Conservation (phyloP, 305 asterid genomes). For the Ilex paraguariensis region DNA sequence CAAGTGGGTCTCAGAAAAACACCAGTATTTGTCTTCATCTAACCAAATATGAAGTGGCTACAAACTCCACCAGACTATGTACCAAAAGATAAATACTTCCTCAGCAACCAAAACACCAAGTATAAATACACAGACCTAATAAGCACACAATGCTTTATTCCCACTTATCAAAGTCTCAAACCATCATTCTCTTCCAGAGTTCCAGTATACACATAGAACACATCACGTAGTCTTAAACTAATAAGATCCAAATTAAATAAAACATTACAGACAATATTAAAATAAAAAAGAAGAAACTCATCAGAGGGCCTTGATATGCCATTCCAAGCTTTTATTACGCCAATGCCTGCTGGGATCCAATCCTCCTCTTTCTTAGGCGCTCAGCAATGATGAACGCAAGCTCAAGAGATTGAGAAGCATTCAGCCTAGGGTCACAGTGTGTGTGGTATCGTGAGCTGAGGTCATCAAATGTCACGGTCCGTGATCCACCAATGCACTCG, state of each 20-base stretch:
- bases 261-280: slow-evolving; percentile 10
- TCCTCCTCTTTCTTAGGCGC: slow-evolving; percentile 70
- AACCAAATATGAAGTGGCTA: too few relatives aligned
- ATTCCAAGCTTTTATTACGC: slow-evolving; percentile 14
- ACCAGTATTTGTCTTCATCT: too few relatives aligned
- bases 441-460: slow-evolving; percentile 80
- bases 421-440: slow-evolving; percentile 79
- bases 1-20: too few relatives aligned
- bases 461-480: slow-evolving; percentile 72
- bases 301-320: slow-evolving; percentile 6
- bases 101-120: too few relatives aligned
- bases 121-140: too few relatives aligned
- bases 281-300: not conserved
- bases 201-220: slow-evolving; percentile 9
- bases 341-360: slow-evolving; percentile 31
- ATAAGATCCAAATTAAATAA: slow-evolving; percentile 8
- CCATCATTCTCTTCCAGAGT: not conserved
- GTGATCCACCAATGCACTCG: slow-evolving; percentile 81
- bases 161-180: slow-evolving; percentile 14
- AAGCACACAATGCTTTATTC: slow-evolving; percentile 12
- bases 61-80: too few relatives aligned
- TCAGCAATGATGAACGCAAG: slow-evolving; percentile 73
- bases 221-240: slow-evolving; percentile 6
- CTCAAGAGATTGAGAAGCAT: slow-evolving; percentile 81
- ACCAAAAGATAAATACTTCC: too few relatives aligned